These are phyloP conservation scores for Albugo laibachii DNA, from an alignment of 352 stramenopile genomes.

Conservation along the genomic window DNA sequence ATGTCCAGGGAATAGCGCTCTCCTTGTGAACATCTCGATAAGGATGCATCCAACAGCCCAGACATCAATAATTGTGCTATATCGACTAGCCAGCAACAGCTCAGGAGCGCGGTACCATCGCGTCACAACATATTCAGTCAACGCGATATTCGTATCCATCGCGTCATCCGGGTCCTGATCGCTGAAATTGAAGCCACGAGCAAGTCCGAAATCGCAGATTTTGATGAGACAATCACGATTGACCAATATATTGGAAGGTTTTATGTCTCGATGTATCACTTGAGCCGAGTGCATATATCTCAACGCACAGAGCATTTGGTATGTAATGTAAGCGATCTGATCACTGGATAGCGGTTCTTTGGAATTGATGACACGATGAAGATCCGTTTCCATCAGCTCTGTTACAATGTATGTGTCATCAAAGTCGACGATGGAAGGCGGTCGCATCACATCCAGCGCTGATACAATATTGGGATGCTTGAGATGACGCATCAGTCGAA, in stretches of 20 bases:
- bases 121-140: conserved; percentile 87
- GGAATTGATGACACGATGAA: conserved; percentile 68
- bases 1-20: conserved; percentile 58
- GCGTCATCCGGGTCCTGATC: conserved; percentile 12
- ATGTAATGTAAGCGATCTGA: conserved; percentile 69
- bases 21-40: conserved; percentile 89
- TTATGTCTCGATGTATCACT: conserved; percentile 85
- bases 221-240: conserved; percentile 82
- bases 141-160: conserved; percentile 19
- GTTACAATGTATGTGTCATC: conserved; percentile 77
- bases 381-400: conserved; percentile 64
- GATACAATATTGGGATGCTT: conserved; percentile 45
- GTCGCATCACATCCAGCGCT: conserved; percentile 57
- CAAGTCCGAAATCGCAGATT: conserved; percentile 81
- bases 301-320: conserved; percentile 60
- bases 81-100: conserved; percentile 87
- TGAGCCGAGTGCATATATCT: conserved; percentile 76
- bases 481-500: conserved; percentile 66
- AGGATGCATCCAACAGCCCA: conserved; percentile 98
- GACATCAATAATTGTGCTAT: conserved; percentile 88
- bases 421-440: conserved; percentile 42
- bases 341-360: conserved; percentile 40
- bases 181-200: conserved; percentile 34
- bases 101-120: conserved; percentile 88
- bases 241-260: conserved; percentile 93